These are phyloP conservation scores for Penicillium maclennaniae DNA, from an alignment of 495 filamentous ascomycete species.

Conservation along the genomic window DNA sequence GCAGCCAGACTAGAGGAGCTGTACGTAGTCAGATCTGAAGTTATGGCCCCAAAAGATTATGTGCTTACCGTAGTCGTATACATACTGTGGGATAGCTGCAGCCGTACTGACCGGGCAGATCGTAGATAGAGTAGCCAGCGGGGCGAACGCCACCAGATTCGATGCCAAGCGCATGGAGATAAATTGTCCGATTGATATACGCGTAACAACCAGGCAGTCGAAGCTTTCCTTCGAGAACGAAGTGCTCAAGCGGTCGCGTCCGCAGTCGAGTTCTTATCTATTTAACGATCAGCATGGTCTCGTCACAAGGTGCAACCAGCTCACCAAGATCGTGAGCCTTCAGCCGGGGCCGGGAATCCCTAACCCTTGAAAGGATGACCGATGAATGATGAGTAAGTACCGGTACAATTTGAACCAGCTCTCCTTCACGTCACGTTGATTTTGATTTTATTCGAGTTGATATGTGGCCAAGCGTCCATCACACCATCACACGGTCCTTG, in stretches of 20 bases:
- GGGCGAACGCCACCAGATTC: slow-evolving; percentile 7
- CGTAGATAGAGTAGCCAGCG: background rate
- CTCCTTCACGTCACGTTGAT: background rate
- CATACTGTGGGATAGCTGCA: slow-evolving; percentile 25
- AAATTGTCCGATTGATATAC: background rate
- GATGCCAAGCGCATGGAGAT: slow-evolving; percentile 13
- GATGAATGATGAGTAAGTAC: background rate
- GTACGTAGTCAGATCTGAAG: background rate
- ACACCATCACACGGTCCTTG: background rate
- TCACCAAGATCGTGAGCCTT: background rate
- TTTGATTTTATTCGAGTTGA: background rate
- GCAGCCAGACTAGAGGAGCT: slow-evolving; percentile 54
- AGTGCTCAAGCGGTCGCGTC: background rate
- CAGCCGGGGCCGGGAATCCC: background rate
- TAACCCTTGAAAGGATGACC: background rate
- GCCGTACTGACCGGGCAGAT: background rate
- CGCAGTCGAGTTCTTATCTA: slow-evolving; percentile 1
- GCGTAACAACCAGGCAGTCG: background rate
- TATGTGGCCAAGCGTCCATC: background rate
- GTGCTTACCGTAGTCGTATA: slow-evolving; percentile 24
- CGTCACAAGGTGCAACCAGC: background rate
- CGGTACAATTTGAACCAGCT: background rate
- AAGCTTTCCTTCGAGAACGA: background rate
- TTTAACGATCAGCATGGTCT: slow-evolving; percentile 1
- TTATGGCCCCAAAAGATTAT: background rate